phyloP scores from a whole-genome alignment of 148 eudicot species.

The Pharnaceum exiguum region DNA sequence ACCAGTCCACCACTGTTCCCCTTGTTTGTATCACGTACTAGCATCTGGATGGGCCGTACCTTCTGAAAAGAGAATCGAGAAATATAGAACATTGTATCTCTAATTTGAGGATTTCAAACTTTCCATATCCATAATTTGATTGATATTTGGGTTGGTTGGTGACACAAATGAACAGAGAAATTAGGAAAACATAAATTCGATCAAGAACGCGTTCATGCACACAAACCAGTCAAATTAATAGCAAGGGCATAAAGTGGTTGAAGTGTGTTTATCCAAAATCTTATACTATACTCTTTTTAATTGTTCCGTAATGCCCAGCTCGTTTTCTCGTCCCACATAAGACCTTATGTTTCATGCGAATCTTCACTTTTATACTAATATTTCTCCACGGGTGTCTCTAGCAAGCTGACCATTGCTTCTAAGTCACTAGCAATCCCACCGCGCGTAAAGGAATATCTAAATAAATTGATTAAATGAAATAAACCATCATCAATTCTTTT shows the following conservation, averaged over 20 bases:
- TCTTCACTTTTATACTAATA: background rate
- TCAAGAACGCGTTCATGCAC: constrained; percentile 23
- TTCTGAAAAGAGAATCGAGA: background rate
- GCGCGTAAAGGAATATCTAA: background rate
- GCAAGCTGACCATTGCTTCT: constrained; percentile 8
- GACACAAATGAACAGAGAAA: constrained; percentile 9
- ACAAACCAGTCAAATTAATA: constrained; percentile 3
- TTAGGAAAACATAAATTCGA: background rate
- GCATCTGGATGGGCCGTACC: background rate
- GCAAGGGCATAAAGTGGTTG: constrained; percentile 19
- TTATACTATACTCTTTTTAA: background rate
- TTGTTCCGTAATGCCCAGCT: background rate
- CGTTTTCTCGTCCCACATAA: background rate
- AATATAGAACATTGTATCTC: background rate
- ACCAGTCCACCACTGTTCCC: no score
- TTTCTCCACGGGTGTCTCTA: constrained; percentile 1
- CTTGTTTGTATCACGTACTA: background rate
- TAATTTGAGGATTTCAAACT: background rate
- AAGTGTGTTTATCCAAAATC: constrained; percentile 14
- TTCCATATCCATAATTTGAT: background rate
- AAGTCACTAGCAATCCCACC: constrained; percentile 5
- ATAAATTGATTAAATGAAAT: background rate
- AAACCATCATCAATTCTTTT: no score
- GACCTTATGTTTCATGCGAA: constrained; percentile 22
- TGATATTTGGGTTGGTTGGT: constrained; percentile 20